Conservation (phyloP, 2,329 filamentous ascomycete species). For the Alternaria incomplexa region DNA sequence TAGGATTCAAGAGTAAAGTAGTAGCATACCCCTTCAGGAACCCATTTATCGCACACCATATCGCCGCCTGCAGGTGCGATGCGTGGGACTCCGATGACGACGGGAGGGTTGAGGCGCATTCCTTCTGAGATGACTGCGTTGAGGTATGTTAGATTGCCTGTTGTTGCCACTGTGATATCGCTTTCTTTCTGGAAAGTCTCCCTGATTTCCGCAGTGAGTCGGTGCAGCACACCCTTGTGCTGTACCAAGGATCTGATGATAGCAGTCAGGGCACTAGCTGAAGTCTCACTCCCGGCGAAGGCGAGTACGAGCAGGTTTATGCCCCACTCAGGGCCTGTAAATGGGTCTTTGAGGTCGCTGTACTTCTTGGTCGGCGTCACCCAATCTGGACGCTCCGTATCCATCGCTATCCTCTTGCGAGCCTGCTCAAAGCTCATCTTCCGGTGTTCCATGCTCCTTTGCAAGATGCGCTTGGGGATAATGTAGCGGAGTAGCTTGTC, state of each 20-base stretch:
- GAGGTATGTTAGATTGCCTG: constrained; percentile 31
- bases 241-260: constrained; percentile 42
- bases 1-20: too few species aligned
- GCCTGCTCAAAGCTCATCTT: constrained; percentile 31
- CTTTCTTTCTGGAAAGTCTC: constrained; percentile 24
- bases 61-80: constrained; percentile 30
- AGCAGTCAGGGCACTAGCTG: constrained; percentile 48
- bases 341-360: constrained; percentile 21
- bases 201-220: constrained; percentile 34
- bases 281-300: constrained; percentile 54
- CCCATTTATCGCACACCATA: constrained; percentile 27
- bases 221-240: constrained; percentile 32
- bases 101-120: constrained; percentile 39
- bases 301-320: constrained; percentile 48
- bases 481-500: constrained; percentile 30
- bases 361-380: constrained; percentile 35
- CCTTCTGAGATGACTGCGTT: constrained; percentile 48
- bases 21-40: constrained; percentile 19
- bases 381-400: constrained; percentile 34
- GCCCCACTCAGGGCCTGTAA: constrained; percentile 45
- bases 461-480: constrained; percentile 31
- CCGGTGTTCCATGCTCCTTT: constrained; percentile 30
- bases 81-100: constrained; percentile 23
- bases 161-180: constrained; percentile 30
- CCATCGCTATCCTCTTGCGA: constrained; percentile 26